Base-by-base conservation (phyloP, 192 early-diverging fungal species). In the Oehlia diaphana region DNA sequence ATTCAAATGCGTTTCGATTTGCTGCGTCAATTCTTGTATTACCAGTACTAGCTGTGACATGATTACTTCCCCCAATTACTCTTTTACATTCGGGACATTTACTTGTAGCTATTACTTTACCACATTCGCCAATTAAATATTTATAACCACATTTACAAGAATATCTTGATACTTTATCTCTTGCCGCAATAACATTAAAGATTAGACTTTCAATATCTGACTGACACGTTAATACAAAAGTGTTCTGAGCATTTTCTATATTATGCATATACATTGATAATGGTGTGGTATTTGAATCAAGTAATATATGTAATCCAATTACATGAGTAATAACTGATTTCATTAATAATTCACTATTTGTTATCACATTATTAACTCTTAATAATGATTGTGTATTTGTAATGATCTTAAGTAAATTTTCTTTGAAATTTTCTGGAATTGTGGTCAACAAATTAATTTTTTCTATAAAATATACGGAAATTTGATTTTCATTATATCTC, bases 241-340 rank as follows among this genome's bases (percentile, higher is more conserved):
- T 74, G 8, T n/a, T 23, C 33, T n/a, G 13, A 9, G 19, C 35
- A 35, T 28, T 37, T 9, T 31, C n/a, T 13, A 78, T 12, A 10
- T 23, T 71, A 74, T 78, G 77, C 4, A 67, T 12, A 13, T 74
- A 78, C 16, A 44, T 9, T 10, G 77, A 26, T 44, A 78, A 44
- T n/a, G 68, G 68, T n/a, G 77, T 75, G 9, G 19, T 12, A 28
- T 70, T 26, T 9, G 19, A 26, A 26, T 73, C n/a, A 65, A 78
- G 23, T 16, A 71, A 78, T 42, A 19, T 21, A 44, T 78, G 70
- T 13, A 78, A 33, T 49, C 28, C 63, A 39, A 72, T 76, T 7
- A 75, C 35, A 21, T 78, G 77, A 26, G 21, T n/a, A 9, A 78
- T 35, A 33, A 78, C 77, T 7, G 70, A 78, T 76, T 74, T 37